Conservation (phyloP, 495 filamentous ascomycete genomes). For the Parathielavia hyrcaniae region DNA sequence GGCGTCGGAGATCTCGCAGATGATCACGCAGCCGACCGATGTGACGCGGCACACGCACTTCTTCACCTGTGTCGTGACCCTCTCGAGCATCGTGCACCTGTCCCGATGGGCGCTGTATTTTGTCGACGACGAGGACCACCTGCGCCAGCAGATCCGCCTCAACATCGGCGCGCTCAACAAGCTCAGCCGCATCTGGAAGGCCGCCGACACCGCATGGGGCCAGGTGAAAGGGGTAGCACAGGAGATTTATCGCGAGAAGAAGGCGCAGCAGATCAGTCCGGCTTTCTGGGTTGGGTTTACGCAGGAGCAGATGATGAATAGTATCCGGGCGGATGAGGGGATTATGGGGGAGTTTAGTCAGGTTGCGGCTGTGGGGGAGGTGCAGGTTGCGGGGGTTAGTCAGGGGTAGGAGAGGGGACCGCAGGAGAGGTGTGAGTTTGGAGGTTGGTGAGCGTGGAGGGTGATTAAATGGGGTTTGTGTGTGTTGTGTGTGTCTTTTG, state of each 20-base stretch:
- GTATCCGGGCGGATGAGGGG: slow-evolving; percentile 47
- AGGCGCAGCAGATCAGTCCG: slow-evolving; percentile 46
- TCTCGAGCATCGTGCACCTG: slow-evolving; percentile 58
- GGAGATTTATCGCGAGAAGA: slow-evolving; percentile 55
- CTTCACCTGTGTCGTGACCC: slow-evolving; percentile 77
- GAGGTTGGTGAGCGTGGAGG: background rate
- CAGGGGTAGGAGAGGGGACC: background rate
- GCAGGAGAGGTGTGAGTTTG: background rate
- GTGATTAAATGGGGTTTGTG: too few relatives aligned
- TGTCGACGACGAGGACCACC: slow-evolving; percentile 57
- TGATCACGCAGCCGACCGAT: slow-evolving; percentile 69
- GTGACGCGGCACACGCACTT: slow-evolving; percentile 77
- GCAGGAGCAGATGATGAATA: slow-evolving; percentile 50
- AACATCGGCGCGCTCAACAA: slow-evolving; percentile 78
- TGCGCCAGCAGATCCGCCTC: slow-evolving; percentile 71
- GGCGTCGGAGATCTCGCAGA: slow-evolving; percentile 66
- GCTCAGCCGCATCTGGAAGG: slow-evolving; percentile 68
- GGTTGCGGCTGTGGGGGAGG: background rate
- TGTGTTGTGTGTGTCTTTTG: too few relatives aligned
- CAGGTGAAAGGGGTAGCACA: slow-evolving; percentile 69
- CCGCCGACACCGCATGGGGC: slow-evolving; percentile 62
- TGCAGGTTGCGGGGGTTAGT: background rate
- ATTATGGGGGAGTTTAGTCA: slow-evolving; percentile 49
- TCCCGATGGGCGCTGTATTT: slow-evolving; percentile 54
- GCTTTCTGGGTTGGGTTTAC: slow-evolving; percentile 49